A percentile compares a stretch with the other conserved stretches of the same genome.
phyloP scores from a whole-genome alignment of 352 stramenopile genomes.

The Globisporangium iwayamae region DNA sequence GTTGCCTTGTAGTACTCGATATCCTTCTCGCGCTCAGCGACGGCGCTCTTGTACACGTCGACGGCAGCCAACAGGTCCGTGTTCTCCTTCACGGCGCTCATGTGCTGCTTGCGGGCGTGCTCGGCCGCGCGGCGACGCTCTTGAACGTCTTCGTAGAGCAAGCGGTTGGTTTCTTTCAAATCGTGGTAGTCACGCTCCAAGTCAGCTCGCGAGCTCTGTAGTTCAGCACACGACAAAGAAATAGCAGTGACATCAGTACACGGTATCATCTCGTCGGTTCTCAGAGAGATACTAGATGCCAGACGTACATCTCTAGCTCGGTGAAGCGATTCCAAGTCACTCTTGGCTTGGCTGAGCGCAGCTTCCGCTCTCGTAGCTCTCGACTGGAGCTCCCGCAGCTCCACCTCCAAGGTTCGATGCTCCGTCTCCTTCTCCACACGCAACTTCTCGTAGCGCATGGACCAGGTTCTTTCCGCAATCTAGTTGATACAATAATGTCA shows the following conservation, averaged over 20 bases:
- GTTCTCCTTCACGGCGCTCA: constrained; percentile 53
- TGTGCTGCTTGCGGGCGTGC: constrained; percentile 57
- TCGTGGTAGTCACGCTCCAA: constrained; percentile 38
- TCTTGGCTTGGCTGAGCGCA: constrained; percentile 26
- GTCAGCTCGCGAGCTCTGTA: constrained; percentile 22
- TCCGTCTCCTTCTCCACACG: constrained; percentile 39
- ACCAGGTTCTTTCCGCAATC: constrained; percentile 37
- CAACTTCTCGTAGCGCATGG: constrained; percentile 38
- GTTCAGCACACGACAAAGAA: not conserved
- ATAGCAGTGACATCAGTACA: not conserved
- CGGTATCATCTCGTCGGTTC: not conserved
- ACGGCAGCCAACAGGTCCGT: constrained; percentile 60
- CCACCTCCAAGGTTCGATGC: constrained; percentile 39
- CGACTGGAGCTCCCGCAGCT: constrained; percentile 34
- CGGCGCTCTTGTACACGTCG: constrained; percentile 60
- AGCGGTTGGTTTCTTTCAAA: constrained; percentile 63
- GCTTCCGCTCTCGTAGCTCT: constrained; percentile 30
- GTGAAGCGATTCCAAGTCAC: constrained; percentile 29
- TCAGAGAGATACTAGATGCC: not conserved
- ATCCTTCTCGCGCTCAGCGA: constrained; percentile 61
- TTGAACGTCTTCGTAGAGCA: constrained; percentile 59
- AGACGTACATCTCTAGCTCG: constrained; percentile 23
- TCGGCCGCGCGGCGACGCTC: constrained; percentile 47
- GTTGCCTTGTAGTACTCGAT: constrained; percentile 56
- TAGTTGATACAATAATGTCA: not conserved